These are phyloP conservation scores for Mrakiaceae sp. DNA, from an alignment of 1,284 basidiomycete species.

Conservation along the genomic window DNA sequence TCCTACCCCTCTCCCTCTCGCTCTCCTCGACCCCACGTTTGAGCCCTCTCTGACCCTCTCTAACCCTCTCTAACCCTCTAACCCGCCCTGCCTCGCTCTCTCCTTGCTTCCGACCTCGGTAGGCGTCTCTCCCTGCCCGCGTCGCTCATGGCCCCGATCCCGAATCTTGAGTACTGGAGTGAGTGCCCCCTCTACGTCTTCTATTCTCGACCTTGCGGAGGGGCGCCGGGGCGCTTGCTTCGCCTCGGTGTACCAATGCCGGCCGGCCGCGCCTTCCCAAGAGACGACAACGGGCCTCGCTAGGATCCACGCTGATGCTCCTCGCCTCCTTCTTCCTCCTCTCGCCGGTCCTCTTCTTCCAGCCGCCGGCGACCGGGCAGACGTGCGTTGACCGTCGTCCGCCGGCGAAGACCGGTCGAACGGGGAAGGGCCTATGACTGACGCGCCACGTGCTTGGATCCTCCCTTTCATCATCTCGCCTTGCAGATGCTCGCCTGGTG, in stretches of 20 bases:
- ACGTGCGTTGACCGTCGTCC: neutral
- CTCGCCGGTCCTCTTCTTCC: neutral
- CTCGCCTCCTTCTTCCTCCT: neutral
- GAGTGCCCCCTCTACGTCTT: neutral
- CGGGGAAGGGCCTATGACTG: no score
- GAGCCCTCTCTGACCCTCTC: no score
- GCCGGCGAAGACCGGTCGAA: no score
- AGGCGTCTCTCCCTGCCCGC: constrained; percentile 83
- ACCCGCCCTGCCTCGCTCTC: neutral
- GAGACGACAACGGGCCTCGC: no score
- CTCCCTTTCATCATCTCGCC: neutral
- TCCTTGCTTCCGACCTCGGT: neutral
- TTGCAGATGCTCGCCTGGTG: constrained; percentile 13
- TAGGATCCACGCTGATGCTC: neutral
- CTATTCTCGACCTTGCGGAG: no score
- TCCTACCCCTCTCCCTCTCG: neutral
- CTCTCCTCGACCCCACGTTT: neutral
- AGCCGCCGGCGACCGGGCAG: constrained; percentile 16
- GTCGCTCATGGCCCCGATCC: constrained; percentile 77
- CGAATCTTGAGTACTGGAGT: constrained; percentile 83
- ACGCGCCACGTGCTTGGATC: no score
- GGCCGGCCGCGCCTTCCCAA: neutral
- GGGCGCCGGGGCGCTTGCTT: no score
- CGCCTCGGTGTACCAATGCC: neutral
- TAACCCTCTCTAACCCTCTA: no score